Percentiles rank a stretch among this genome's conserved stretches.
Evolutionary conservation across 106 monocot species (phyloP).

Genomic region (Allium cepa): DNA sequence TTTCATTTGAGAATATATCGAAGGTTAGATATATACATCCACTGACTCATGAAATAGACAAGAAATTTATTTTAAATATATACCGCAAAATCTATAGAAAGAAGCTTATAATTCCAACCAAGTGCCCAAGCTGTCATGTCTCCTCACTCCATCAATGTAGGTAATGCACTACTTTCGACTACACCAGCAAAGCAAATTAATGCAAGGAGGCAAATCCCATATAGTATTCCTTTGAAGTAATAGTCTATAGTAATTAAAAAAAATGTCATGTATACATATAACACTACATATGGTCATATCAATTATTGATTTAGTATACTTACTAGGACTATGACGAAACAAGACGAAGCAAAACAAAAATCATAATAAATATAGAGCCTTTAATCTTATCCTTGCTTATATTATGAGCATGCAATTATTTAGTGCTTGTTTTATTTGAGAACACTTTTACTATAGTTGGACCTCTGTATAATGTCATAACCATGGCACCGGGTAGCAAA

Average conservation of each 20-base stretch:
- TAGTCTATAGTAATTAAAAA: constrained; percentile 47
- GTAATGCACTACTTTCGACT: constrained; percentile 20
- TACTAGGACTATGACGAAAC: constrained; percentile 12
- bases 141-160: constrained; percentile 32
- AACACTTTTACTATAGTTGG: constrained; percentile 7
- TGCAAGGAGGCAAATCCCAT: constrained; percentile 41
- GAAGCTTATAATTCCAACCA: too few relatives aligned
- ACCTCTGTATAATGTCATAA: constrained; percentile 15
- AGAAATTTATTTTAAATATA: background rate
- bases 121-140: constrained; percentile 39
- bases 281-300: background rate
- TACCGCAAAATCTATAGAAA: constrained; percentile 59
- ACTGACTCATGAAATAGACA: background rate
- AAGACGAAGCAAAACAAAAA: constrained; percentile 2
- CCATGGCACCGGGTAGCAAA: constrained; percentile 7
- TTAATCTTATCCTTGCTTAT: too few relatives aligned
- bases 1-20: background rate
- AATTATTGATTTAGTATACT: background rate
- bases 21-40: background rate
- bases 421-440: background rate
- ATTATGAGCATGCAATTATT: background rate
- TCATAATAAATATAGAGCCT: constrained; percentile 8
- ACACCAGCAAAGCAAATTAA: constrained; percentile 56
- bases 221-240: constrained; percentile 54
- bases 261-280: too few relatives aligned